Base-by-base conservation (phyloP, 2,329 filamentous ascomycete species). In the Colletotrichum sp. region DNA sequence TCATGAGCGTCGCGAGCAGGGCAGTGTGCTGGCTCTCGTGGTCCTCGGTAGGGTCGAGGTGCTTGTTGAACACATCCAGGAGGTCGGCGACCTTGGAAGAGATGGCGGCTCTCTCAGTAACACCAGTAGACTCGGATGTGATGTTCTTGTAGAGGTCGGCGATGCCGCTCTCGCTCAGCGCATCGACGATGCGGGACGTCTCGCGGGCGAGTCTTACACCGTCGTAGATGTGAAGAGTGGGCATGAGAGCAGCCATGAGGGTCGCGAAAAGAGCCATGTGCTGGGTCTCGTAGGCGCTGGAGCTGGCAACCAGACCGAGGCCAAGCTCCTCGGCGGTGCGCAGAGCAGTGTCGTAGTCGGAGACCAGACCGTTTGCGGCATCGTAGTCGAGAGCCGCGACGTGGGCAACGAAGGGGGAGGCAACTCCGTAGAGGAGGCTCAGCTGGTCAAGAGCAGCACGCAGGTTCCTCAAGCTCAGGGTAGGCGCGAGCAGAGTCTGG, bases 21-120 rank as follows among this genome's bases (percentile, higher is more conserved):
- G 96, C 91, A 93, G 98, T 98, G 87, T 99, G 97, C 88, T 99
- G 97, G 68, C 94, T 91, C 87, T 99, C 97, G 79, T 97, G 92
- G 81, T 93, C 91, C 83, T 98, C 98, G 78, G 96, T 93, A 48
- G 96, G 98, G 74, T 96, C 97, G 28, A 99, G 92, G 87, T 98
- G 96, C 77, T 92, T 92, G 85, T 98, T 99, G 86, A 97, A 93
- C 26, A 93, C 90, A 77, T 91, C 90, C 66, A 97, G 87, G 9
- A 96, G 87, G 79, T 92, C 92, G 60, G 93, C 84, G n/a, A 93
- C 88, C 85, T 94, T 95, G 77, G 92, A 93, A 70, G 95, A 94
- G 56, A 90, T 88, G 83, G 94, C 93, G 6, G 93, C 92, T 82
- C 93, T 94, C 84, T 92, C 93, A 80, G 93, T 92, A 15, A 93